Evolutionary conservation across 1,284 basidiomycete genomes (phyloP).

Genomic region (Grifola frondosa): DNA sequence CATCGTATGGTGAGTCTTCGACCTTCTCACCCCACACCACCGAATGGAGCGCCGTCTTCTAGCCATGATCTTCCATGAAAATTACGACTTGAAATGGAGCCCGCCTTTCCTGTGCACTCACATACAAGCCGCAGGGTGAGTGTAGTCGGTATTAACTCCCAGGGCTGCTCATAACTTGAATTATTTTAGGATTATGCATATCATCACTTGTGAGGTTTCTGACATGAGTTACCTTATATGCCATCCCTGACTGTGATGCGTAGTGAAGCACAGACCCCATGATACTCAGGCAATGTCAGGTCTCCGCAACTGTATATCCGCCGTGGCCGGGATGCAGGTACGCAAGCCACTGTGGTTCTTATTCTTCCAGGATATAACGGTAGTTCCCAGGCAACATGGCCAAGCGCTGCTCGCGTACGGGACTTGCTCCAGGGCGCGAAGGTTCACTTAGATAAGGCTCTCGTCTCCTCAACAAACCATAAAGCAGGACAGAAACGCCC

Average conservation of each 20-base stretch:
- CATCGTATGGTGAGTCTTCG: slow-evolving; percentile 54
- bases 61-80: slow-evolving; percentile 64
- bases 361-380: slow-evolving; percentile 26
- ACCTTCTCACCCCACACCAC: neutral
- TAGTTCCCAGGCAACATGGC: slow-evolving; percentile 53
- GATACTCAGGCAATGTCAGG: slow-evolving; percentile 67
- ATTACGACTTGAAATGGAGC: slow-evolving; percentile 60
- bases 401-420: slow-evolving; percentile 66
- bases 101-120: slow-evolving; percentile 74
- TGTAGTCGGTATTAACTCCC: no score
- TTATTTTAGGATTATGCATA: slow-evolving; percentile 70
- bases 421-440: slow-evolving; percentile 73
- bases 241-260: neutral
- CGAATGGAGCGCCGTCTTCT: neutral
- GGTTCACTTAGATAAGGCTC: slow-evolving; percentile 47
- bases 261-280: slow-evolving; percentile 68
- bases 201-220: slow-evolving; percentile 55
- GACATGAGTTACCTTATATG: neutral
- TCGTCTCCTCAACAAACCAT: neutral
- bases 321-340: slow-evolving; percentile 73
- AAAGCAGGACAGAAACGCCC: slow-evolving; percentile 5
- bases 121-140: slow-evolving; percentile 75
- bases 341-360: slow-evolving; percentile 11
- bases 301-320: slow-evolving; percentile 65
- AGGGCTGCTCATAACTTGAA: no score